A percentile compares a stretch with the other conserved stretches of the same genome.
Evolutionary conservation across 495 filamentous ascomycete species (phyloP).

Genomic region (Penicillium nucicola): DNA sequence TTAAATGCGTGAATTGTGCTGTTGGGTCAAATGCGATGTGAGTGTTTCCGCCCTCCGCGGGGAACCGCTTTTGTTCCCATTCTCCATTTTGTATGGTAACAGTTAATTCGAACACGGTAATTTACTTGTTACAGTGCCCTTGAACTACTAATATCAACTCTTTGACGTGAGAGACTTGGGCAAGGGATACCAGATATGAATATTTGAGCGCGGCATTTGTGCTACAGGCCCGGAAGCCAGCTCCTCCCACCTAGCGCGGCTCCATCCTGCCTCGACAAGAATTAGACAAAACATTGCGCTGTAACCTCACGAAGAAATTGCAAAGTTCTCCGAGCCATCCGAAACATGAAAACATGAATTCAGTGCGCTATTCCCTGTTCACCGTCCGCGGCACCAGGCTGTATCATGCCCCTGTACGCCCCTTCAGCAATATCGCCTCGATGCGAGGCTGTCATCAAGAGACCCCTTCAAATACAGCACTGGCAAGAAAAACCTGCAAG

Average conservation of each 20-base stretch:
- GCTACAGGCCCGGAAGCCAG: conserved; percentile 1
- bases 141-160: no score
- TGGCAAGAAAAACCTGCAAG: neutral
- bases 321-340: neutral
- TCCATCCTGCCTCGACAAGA: neutral
- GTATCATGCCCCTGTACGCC: neutral
- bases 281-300: no score
- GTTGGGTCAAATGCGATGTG: no score
- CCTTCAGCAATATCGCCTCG: neutral
- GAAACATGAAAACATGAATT: neutral
- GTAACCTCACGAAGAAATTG: neutral
- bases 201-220: conserved; percentile 3
- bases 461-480: no score
- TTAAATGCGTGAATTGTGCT: no score
- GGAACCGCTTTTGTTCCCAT: no score
- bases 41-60: no score
- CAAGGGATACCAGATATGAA: neutral
- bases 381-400: neutral
- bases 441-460: neutral
- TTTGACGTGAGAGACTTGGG: no score
- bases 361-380: neutral
- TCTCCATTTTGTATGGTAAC: no score
- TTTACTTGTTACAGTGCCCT: no score
- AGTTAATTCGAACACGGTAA: no score
- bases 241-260: neutral